Percentiles rank a stretch among this genome's conserved stretches.
These are phyloP conservation scores for Trichomonas gallinae DNA, from an alignment of 208 protist genomes.

Conservation along the genomic window DNA sequence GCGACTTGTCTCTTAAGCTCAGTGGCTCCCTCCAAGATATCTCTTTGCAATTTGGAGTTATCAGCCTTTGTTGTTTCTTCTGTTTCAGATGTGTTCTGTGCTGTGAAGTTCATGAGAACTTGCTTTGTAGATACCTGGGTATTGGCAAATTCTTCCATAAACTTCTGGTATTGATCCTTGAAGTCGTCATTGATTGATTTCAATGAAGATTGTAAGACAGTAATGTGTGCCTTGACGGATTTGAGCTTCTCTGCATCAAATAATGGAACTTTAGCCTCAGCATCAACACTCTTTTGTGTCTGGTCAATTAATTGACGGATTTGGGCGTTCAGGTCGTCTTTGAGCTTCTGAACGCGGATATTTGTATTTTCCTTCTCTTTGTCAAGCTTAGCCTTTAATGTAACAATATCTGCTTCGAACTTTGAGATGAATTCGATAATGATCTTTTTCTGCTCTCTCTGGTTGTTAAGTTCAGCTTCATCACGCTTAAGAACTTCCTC, in stretches of 20 bases:
- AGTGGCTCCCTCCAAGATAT: not conserved
- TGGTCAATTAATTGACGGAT: not conserved
- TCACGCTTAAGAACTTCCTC: not conserved
- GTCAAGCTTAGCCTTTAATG: not conserved
- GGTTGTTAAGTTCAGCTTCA: not conserved
- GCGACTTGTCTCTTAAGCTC: not conserved
- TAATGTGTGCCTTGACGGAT: not conserved
- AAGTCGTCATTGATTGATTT: not conserved
- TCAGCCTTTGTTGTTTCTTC: not conserved
- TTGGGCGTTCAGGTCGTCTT: not conserved
- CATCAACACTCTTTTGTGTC: not conserved
- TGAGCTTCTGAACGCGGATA: not conserved
- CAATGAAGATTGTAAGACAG: not conserved
- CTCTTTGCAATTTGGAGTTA: not conserved
- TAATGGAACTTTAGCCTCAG: not conserved
- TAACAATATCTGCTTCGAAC: not conserved
- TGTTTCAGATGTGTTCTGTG: not conserved
- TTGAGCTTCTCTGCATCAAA: not conserved
- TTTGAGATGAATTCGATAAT: not conserved
- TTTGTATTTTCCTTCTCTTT: not conserved
- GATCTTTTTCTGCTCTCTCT: not conserved
- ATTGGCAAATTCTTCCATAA: not conserved
- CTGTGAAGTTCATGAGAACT: not conserved
- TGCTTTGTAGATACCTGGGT: not conserved
- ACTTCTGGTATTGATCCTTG: not conserved